Evolutionary conservation across 306 rosid species (phyloP).

Genomic region (Alnus glutinosa): DNA sequence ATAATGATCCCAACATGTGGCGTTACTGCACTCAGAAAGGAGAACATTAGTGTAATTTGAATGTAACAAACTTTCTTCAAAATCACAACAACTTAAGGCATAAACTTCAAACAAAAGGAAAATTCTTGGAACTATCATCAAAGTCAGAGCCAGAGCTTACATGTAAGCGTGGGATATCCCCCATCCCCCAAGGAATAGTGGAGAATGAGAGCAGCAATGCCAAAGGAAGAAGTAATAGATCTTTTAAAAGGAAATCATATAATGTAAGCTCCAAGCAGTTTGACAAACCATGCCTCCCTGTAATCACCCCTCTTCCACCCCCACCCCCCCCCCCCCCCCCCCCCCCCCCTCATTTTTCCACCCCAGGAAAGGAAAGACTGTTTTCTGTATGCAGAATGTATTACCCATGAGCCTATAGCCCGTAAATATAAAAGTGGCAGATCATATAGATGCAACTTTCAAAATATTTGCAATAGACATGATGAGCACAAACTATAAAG

Average conservation of each 20-base stretch:
- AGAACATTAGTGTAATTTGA: constrained; percentile 11
- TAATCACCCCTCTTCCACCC: neutral
- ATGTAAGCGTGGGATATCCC: neutral
- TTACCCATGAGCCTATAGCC: neutral
- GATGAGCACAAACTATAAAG: neutral
- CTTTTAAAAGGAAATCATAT: neutral
- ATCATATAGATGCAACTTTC: neutral
- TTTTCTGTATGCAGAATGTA: neutral
- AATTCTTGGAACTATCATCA: neutral
- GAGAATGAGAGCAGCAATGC: neutral
- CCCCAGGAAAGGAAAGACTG: neutral
- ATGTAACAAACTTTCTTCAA: constrained; percentile 8
- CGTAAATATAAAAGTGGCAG: neutral
- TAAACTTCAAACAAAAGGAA: neutral
- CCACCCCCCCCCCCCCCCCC: neutral
- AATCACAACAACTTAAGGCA: neutral
- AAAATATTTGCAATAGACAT: neutral
- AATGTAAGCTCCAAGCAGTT: neutral
- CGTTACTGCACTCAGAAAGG: constrained; percentile 44
- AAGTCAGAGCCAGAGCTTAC: neutral
- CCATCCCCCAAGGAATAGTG: neutral
- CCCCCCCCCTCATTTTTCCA: neutral
- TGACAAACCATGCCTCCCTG: neutral
- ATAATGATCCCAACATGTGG: constrained; percentile 82
- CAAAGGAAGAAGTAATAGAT: neutral